phyloP scores from a whole-genome alignment of 345 rosid species.

The Eucalyptus camaldulensis region DNA sequence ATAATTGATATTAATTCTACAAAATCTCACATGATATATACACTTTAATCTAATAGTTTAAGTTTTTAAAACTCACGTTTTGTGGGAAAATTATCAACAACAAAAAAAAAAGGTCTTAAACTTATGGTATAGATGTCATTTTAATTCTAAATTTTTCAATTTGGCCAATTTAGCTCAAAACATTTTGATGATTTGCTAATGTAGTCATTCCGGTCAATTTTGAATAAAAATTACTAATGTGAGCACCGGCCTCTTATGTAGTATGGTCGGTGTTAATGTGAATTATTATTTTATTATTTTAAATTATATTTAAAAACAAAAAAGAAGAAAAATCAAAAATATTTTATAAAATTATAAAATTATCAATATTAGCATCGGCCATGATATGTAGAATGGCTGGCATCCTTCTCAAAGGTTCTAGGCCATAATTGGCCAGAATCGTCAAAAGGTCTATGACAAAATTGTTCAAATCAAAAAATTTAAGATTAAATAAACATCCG shows the following conservation, averaged over 20 bases:
- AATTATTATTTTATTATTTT: neutral
- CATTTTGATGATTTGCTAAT: neutral
- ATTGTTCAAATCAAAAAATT: neutral
- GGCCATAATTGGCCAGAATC: neutral
- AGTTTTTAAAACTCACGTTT: neutral
- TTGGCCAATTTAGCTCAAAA: neutral
- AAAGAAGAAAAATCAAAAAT: neutral
- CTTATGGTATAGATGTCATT: fast-evolving
- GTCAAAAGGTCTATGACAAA: fast-evolving
- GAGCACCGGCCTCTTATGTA: fast-evolving
- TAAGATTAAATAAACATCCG: fast-evolving
- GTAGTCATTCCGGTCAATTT: fast-evolving
- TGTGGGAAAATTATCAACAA: neutral
- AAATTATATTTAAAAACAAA: neutral
- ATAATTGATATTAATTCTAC: fast-evolving
- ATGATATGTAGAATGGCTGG: fast-evolving
- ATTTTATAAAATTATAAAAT: neutral
- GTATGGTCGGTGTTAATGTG: fast-evolving
- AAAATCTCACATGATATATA: neutral
- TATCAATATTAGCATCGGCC: fast-evolving
- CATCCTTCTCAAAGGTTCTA: fast-evolving
- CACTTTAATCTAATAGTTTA: neutral
- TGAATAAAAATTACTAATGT: fast-evolving
- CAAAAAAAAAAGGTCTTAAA: neutral
- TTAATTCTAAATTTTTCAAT: neutral